Percentiles rank a stretch among this genome's conserved stretches.
These are phyloP conservation scores for Magnusiomyces magnusii DNA, from an alignment of 1,139 yeast species.

Conservation along the genomic window DNA sequence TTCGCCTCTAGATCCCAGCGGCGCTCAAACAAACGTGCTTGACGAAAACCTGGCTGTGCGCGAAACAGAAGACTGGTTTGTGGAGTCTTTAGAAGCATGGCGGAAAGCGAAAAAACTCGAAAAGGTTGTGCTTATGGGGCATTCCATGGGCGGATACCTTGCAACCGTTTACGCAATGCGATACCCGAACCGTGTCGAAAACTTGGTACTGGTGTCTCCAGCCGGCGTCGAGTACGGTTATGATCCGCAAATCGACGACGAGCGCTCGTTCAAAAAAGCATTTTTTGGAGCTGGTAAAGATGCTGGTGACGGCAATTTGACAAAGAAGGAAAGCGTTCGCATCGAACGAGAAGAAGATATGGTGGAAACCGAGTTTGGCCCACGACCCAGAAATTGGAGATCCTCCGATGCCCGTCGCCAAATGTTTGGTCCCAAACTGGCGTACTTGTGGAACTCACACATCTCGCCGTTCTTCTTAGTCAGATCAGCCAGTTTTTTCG, in stretches of 20 bases:
- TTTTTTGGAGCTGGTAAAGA: slow-evolving; percentile 7
- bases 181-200: slow-evolving; percentile 54
- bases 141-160: slow-evolving; percentile 84
- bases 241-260: slow-evolving; percentile 22
- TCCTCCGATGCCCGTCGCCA: background rate
- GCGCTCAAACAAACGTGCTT: slow-evolving; percentile 18
- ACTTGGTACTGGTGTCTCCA: slow-evolving; percentile 66
- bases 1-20: background rate
- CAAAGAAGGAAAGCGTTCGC: slow-evolving; percentile 1
- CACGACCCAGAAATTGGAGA: background rate
- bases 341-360: background rate
- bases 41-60: slow-evolving; percentile 39
- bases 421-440: slow-evolving; percentile 3
- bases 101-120: slow-evolving; percentile 38
- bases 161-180: slow-evolving; percentile 68
- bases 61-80: slow-evolving; percentile 61
- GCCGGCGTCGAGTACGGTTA: slow-evolving; percentile 52
- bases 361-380: background rate
- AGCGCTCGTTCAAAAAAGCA: slow-evolving; percentile 10
- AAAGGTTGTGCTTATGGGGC: slow-evolving; percentile 67
- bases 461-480: slow-evolving; percentile 25
- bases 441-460: slow-evolving; percentile 27
- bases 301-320: slow-evolving; percentile 2
- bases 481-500: slow-evolving; percentile 24
- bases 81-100: slow-evolving; percentile 75